These are phyloP conservation scores for Xylariaceae sp. DNA, from an alignment of 2,329 filamentous ascomycete genomes.

Conservation along the genomic window DNA sequence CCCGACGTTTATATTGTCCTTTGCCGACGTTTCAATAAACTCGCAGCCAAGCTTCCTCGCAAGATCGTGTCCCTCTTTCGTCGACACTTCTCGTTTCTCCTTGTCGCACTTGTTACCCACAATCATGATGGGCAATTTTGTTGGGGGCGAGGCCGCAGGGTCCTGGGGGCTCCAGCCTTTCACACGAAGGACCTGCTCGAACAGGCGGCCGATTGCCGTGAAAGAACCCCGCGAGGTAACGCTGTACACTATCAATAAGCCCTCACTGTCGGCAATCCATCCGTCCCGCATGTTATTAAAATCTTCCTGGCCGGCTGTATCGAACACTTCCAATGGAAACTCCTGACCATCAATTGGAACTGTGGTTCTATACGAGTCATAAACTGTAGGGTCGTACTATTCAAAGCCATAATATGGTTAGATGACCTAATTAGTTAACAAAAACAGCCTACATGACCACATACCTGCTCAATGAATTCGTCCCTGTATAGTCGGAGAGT, in stretches of 20 bases:
- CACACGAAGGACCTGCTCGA: background rate
- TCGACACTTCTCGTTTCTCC: background rate
- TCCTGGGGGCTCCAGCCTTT: background rate
- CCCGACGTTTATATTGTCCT: background rate
- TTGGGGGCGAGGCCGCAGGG: background rate
- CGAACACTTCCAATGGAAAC: background rate
- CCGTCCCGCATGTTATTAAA: background rate
- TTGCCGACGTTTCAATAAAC: background rate
- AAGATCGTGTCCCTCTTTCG: background rate
- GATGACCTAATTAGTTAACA: background rate
- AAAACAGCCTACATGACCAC: background rate
- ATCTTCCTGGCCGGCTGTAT: background rate
- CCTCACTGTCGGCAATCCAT: background rate
- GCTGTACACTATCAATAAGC: background rate
- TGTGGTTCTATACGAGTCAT: background rate
- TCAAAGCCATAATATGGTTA: background rate
- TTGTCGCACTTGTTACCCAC: background rate
- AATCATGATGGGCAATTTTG: background rate
- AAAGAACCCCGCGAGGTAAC: background rate
- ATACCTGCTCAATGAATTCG: background rate
- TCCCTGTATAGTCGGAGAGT: background rate
- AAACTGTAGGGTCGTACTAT: background rate
- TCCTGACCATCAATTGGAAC: background rate
- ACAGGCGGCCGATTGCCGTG: background rate
- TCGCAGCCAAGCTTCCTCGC: background rate